Conservation (phyloP, 495 filamentous ascomycete species). For the Chaetomidium leptoderma region DNA sequence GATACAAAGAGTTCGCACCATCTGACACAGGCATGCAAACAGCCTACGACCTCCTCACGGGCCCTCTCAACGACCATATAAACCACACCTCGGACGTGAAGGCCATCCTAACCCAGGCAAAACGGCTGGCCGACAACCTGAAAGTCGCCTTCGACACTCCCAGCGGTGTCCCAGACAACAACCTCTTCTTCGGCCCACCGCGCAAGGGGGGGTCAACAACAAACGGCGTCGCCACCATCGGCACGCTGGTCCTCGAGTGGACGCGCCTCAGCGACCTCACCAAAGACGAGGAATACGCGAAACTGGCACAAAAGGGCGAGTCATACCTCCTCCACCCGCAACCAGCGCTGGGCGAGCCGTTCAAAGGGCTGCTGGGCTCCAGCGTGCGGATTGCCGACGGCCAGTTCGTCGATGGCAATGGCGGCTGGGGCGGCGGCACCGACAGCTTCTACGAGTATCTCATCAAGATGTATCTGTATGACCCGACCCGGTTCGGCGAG, state of each 20-base stretch:
- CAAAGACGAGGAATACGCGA: conserved; percentile 59
- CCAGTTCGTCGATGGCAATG: conserved; percentile 59
- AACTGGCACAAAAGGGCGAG: conserved; percentile 64
- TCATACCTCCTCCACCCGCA: conserved; percentile 65
- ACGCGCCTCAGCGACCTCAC: conserved; percentile 75
- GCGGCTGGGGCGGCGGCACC: conserved; percentile 76
- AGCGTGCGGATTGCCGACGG: conserved; percentile 61
- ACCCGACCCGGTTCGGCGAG: conserved; percentile 55
- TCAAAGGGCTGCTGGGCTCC: conserved; percentile 71
- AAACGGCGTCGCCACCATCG: conserved; percentile 68
- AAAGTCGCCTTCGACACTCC: conserved; percentile 75
- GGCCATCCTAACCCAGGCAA: conserved; percentile 60
- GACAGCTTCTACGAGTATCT: conserved; percentile 92
- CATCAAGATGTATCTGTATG: conserved; percentile 90
- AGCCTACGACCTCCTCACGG: conserved; percentile 77
- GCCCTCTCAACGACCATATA: conserved; percentile 56
- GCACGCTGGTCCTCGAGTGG: conserved; percentile 81
- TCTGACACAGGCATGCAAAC: not conserved
- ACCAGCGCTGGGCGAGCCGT: conserved; percentile 62
- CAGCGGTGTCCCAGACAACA: conserved; percentile 72
- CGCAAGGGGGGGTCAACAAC: conserved; percentile 45
- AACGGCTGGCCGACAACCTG: conserved; percentile 64
- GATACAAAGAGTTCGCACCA: no score
- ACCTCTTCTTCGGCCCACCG: conserved; percentile 55
- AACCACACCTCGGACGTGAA: conserved; percentile 47